A percentile compares a stretch with the other conserved stretches of the same genome.
phyloP scores from a whole-genome alignment of 768 basidiomycete species.

The Kwoniella europaea region DNA sequence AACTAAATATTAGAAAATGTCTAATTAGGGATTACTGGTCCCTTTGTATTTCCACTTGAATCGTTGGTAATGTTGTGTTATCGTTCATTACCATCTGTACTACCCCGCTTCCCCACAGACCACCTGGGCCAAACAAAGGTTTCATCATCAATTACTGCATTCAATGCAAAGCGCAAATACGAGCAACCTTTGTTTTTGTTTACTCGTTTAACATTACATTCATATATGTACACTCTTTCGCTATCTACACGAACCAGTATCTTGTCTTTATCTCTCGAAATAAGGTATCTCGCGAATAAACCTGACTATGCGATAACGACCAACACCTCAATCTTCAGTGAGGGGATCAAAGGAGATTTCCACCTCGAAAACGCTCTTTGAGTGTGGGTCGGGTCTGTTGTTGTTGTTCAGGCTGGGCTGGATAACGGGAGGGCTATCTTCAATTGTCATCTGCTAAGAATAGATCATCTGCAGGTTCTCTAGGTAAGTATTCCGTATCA shows the following conservation, averaged over 20 bases:
- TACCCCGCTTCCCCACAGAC: no score
- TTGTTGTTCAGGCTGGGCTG: not conserved
- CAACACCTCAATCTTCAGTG: not conserved
- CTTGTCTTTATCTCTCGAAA: no score
- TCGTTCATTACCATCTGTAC: no score
- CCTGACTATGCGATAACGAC: not conserved
- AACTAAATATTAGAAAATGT: no score
- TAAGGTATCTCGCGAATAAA: no score
- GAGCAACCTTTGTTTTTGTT: not conserved
- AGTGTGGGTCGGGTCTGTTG: not conserved
- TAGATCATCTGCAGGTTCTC: not conserved
- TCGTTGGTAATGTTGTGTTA: no score
- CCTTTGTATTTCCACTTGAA: no score
- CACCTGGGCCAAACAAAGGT: no score
- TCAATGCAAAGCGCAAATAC: no score
- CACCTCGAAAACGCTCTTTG: not conserved
- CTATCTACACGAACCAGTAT: not conserved
- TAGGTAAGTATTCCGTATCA: not conserved
- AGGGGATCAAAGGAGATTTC: not conserved
- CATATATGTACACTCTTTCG: not conserved
- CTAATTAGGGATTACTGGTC: no score
- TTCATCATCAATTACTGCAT: no score
- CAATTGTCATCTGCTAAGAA: not conserved
- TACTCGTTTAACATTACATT: not conserved
- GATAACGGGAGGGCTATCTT: not conserved